A percentile compares a stretch with the other conserved stretches of the same genome.
Evolutionary conservation across 2,329 filamentous ascomycete species (phyloP).

Genomic region (Macrophomina tecta): DNA sequence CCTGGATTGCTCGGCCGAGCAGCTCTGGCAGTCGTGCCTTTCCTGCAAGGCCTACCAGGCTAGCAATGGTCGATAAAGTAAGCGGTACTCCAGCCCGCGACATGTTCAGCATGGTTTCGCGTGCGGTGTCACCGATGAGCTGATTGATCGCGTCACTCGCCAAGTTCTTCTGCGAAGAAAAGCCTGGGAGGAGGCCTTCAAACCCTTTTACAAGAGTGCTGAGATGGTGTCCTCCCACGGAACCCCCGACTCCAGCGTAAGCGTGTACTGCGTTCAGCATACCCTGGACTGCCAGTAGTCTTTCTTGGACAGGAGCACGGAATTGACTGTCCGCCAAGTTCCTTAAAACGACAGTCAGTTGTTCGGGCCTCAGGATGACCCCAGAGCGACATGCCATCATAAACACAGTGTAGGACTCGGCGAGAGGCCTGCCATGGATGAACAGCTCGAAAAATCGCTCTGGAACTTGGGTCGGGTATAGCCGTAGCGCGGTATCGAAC

Average conservation of each 20-base stretch:
- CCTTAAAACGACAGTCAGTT: constrained; percentile 42
- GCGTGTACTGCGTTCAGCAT: constrained; percentile 52
- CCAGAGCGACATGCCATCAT: constrained; percentile 57
- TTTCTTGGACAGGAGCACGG: constrained; percentile 16
- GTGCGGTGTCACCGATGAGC: constrained; percentile 18
- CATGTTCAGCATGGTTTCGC: constrained; percentile 13
- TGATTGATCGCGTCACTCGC: constrained; percentile 19
- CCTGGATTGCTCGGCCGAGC: constrained; percentile 20
- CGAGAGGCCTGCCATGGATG: constrained; percentile 51
- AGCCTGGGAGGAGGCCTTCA: constrained; percentile 33
- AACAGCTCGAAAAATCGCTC: constrained; percentile 53
- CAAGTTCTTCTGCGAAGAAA: constrained; percentile 27
- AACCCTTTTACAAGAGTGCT: constrained; percentile 45
- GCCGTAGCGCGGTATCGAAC: constrained; percentile 55
- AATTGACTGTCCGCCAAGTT: constrained; percentile 38
- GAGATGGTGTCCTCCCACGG: constrained; percentile 44
- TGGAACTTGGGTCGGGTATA: constrained; percentile 52
- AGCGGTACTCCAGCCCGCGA: constrained; percentile 36
- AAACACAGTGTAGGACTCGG: constrained; percentile 56
- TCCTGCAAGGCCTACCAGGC: constrained; percentile 42
- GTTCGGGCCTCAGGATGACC: constrained; percentile 38
- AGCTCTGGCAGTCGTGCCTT: constrained; percentile 25
- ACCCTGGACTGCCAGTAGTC: constrained; percentile 36
- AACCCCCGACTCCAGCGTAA: constrained; percentile 48
- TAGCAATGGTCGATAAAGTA: constrained; percentile 33